phyloP scores from a whole-genome alignment of 306 rosid species.

The Acacia melanoxylon region DNA sequence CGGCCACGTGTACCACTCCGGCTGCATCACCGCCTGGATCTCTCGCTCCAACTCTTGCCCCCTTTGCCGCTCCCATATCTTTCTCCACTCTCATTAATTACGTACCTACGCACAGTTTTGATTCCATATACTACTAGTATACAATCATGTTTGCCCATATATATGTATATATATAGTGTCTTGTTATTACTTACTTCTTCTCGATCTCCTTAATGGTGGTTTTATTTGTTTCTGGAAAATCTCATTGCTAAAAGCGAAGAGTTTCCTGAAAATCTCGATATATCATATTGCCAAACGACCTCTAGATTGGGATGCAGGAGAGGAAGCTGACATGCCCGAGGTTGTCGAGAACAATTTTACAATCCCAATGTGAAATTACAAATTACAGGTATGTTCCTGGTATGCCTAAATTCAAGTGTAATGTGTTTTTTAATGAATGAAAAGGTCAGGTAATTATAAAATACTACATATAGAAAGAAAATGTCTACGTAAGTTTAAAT shows the following conservation, averaged over 20 bases:
- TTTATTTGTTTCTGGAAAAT: not conserved
- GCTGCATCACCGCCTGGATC: constrained; percentile 67
- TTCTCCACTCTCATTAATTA: not conserved
- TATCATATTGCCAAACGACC: not conserved
- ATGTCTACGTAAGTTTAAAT: not conserved
- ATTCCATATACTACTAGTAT: not conserved
- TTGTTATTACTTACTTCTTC: not conserved
- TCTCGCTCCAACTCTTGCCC: constrained; percentile 60
- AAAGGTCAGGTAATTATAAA: not conserved
- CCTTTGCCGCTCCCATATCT: constrained; percentile 56
- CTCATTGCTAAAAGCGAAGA: not conserved
- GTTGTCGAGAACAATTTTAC: too few species aligned
- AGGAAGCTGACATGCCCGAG: not conserved
- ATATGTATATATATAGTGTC: not conserved
- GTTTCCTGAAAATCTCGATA: not conserved
- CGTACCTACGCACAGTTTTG: not conserved
- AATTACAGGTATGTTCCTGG: not conserved
- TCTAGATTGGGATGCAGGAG: not conserved
- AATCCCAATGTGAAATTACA: too few species aligned
- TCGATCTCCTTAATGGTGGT: not conserved
- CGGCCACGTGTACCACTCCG: constrained; percentile 65
- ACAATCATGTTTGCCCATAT: not conserved
- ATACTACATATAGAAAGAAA: not conserved
- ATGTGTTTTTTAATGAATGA: not conserved
- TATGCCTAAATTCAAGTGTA: not conserved